phyloP scores from a whole-genome alignment of 2,329 filamentous ascomycete genomes.

The Claviceps cyperi region DNA sequence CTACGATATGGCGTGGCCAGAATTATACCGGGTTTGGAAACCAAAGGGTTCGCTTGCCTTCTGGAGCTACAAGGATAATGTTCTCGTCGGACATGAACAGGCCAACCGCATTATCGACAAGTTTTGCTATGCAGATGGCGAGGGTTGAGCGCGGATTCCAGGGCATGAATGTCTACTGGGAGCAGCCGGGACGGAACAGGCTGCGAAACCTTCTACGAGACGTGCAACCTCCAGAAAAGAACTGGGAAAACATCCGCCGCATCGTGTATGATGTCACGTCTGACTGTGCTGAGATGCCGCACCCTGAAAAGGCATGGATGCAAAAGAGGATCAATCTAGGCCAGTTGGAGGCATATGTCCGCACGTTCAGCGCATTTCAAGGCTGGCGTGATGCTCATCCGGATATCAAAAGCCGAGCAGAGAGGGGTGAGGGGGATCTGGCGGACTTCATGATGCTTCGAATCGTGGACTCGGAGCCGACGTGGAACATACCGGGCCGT shows the following conservation, averaged over 20 bases:
- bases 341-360: slow-evolving; percentile 44
- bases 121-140: slow-evolving; percentile 38
- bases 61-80: slow-evolving; percentile 52
- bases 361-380: slow-evolving; percentile 45
- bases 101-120: slow-evolving; percentile 38
- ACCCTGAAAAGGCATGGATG: slow-evolving; percentile 31
- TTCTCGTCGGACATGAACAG: slow-evolving; percentile 36
- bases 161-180: slow-evolving; percentile 45
- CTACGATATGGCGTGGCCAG: slow-evolving; percentile 37
- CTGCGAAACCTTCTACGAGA: slow-evolving; percentile 35
- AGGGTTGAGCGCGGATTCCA: slow-evolving; percentile 27
- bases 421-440: slow-evolving; percentile 45
- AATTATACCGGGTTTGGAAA: slow-evolving; percentile 37
- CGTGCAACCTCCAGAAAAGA: slow-evolving; percentile 33
- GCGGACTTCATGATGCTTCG: slow-evolving; percentile 48
- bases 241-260: slow-evolving; percentile 38
- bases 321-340: slow-evolving; percentile 38
- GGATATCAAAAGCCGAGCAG: slow-evolving; percentile 29
- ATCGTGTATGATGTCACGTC: slow-evolving; percentile 43
- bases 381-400: slow-evolving; percentile 44
- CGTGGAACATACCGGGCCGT: slow-evolving; percentile 33
- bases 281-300: slow-evolving; percentile 16
- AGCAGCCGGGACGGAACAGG: slow-evolving; percentile 42
- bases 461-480: slow-evolving; percentile 37
- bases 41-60: slow-evolving; percentile 45